These are phyloP conservation scores for Gentiana dahurica DNA, from an alignment of 257 asterid genomes.

Conservation along the genomic window DNA sequence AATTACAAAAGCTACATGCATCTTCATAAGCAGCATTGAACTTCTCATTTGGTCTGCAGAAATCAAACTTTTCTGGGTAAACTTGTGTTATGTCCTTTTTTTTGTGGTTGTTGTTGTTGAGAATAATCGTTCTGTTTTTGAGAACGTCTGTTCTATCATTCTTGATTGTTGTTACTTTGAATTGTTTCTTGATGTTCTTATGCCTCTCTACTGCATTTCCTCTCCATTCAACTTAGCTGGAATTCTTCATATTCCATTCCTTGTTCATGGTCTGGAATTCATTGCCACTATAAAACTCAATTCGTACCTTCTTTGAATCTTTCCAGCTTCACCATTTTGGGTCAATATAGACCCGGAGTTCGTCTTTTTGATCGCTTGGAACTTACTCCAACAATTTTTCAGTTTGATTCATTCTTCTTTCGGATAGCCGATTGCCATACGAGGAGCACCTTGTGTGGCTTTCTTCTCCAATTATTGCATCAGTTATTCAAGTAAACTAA, in stretches of 20 bases:
- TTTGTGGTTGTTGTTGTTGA: too few relatives aligned
- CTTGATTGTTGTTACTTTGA: constrained; percentile 8
- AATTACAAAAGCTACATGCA: too few relatives aligned
- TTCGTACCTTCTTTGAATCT: constrained; percentile 27
- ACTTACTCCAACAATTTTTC: constrained; percentile 24
- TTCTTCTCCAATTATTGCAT: too few relatives aligned
- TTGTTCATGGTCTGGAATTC: constrained; percentile 58
- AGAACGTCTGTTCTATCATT: constrained; percentile 8
- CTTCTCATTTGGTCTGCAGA: too few relatives aligned
- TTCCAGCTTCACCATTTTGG: constrained; percentile 31
- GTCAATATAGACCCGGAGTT: constrained; percentile 44
- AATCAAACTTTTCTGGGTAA: constrained; percentile 32
- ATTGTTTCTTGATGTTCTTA: constrained; percentile 12
- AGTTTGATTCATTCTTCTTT: constrained; percentile 47
- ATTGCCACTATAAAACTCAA: constrained; percentile 19
- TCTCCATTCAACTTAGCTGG: constrained; percentile 38
- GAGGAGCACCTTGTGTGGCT: too few relatives aligned
- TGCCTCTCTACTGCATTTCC: constrained; percentile 25
- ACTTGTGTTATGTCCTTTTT: constrained; percentile 5
- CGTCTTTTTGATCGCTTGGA: constrained; percentile 24
- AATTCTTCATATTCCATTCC: constrained; percentile 50
- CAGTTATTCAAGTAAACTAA: too few relatives aligned
- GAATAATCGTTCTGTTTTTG: too few relatives aligned
- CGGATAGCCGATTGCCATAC: constrained; percentile 22
- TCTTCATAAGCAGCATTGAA: too few relatives aligned